Base-by-base conservation (phyloP, 768 basidiomycete species). In the Lentinula lateritia region DNA sequence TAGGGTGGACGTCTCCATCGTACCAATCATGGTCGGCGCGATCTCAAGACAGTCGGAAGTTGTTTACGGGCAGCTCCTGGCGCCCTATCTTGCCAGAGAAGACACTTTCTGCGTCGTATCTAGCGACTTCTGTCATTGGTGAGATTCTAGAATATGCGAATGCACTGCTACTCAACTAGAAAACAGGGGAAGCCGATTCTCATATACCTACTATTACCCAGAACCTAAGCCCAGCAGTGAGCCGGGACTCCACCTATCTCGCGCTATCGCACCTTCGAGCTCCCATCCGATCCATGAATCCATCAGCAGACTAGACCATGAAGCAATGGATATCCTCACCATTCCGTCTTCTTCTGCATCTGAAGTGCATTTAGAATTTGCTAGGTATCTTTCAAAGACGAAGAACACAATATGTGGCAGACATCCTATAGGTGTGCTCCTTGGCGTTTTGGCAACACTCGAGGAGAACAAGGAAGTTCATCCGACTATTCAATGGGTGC, bases 41-140 rank as follows among this genome's bases (percentile, higher is more conserved):
- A 85, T 93, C 62, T 79, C 80, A 38, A 75, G 82, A 50, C 73
- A 78, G 3, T 76, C 77, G 35, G 92, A 98, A 68, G 76, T 74
- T 32, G 64, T 72, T 2, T 93, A 82, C 67, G 94, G 95, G 5
- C 68, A 73, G 2, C 73, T 95, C 9, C 77, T 99, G 2, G 92
- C 91, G 0, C 89, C 90, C 0, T 95, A 92, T 73, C 82, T 98
- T 56, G 80, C 82, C 3, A 77, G 86, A 63, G 83, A 87, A 1
- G 86, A 89, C 62, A 98, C 94, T 0, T 80, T 98, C 63, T 94
- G 88, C 67, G 87, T 98, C 48, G 82, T 97, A 56, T 98, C 95
- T 5, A 93, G 91, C 62, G 97, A 99, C 73, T 99, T 99, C 71
- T 98, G 97, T 70, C 97, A 99, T 72, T 99, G 97, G 95, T 95